Evolutionary conservation across 352 stramenopile species (phyloP), one percentile per base, ranked within the genome.

Genomic region (Globisporangium megalacanthum): DNA sequence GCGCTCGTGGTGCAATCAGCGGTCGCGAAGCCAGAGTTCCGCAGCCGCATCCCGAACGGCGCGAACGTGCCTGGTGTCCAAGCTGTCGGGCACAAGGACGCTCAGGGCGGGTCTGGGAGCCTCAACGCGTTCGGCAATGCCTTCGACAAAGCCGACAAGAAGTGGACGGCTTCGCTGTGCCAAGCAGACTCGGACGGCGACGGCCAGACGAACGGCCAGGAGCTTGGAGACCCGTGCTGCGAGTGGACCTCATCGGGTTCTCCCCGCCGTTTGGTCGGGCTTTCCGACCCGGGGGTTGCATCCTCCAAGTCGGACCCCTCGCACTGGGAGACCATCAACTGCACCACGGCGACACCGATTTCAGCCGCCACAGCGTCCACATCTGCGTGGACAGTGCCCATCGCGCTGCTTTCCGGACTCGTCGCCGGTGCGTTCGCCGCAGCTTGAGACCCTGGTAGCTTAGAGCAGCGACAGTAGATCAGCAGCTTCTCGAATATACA

Each of bases 171-270:
- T 15, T 47, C 47, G 7, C 49, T 78, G 49, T 80, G 71, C 22
- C 36, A 64, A 33, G 49, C 36, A 14, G 67, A 78, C 54, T 64
- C 61, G 20, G 65, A 72, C 33, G 61, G 56, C 31, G 76, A 86
- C 49, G 75, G 75, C 4, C 54, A 65, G 20, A 85, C 68, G 19
- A 86, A 87, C 62, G 76, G 76, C n/a, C 56, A 81, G 54, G 76
- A 86, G 37, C 66, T 86, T 9, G 76, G 73, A n/a, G 76, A 86
- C 52, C 76, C 75, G 19, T 64, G 64, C 55, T 86, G 76, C 46
- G 15, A 50, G 46, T 36, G 50, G 35, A 35, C 35, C 35, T 39
- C 35, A 5, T 39, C 35, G 35, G 35, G 7, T 13, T 13, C 9
- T 6, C 36, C 39, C 4, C 36, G 35, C 6, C n/a, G 36, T 19